phyloP scores from a whole-genome alignment of 73 alveolate species.

The Tetrahymena malaccensis region DNA sequence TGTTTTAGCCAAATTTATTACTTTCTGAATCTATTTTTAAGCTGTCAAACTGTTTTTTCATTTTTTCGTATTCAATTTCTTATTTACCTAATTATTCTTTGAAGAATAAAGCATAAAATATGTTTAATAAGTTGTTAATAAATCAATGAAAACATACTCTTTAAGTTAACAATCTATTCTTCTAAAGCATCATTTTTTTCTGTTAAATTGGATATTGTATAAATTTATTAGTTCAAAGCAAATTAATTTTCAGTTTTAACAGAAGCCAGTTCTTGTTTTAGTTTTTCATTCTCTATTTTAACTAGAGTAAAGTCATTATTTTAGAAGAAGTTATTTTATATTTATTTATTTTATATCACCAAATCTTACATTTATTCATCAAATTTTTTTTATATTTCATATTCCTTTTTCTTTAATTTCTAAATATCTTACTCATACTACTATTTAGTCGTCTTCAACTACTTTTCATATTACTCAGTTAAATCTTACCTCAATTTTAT shows the following conservation, averaged over 20 bases:
- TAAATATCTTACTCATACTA: neutral
- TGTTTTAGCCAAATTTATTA: neutral
- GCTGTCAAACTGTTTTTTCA: neutral
- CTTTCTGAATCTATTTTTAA: neutral
- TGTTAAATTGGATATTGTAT: neutral
- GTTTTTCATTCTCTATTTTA: neutral
- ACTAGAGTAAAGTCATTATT: neutral
- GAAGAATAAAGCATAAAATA: neutral
- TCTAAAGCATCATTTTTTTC: neutral
- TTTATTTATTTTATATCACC: neutral
- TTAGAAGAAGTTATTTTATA: neutral
- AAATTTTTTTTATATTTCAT: neutral
- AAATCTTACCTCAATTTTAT: neutral
- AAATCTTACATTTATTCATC: neutral
- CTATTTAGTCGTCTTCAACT: neutral
- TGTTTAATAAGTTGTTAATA: neutral
- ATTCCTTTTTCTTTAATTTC: neutral
- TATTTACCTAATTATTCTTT: neutral
- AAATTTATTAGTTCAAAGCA: neutral
- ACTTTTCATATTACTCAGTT: neutral
- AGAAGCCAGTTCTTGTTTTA: neutral
- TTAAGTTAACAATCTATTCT: neutral
- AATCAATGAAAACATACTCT: neutral
- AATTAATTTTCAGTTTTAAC: neutral
- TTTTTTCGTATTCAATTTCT: neutral